Evolutionary conservation across 257 asterid genomes (phyloP), one percentile per base, ranked within the genome.

Genomic region (Gynochthodes officinalis): DNA sequence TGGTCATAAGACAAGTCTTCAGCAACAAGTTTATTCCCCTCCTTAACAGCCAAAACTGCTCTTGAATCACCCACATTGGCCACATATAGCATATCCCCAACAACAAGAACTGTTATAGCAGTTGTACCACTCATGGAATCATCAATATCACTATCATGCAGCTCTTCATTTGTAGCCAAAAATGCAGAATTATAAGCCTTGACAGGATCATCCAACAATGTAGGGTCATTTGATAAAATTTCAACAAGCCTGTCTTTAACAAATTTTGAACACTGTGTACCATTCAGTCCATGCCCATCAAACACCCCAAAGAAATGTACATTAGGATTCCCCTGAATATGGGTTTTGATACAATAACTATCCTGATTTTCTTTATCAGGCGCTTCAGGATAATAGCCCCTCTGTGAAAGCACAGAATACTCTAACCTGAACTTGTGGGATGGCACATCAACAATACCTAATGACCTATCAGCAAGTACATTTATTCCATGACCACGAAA

Each of bases 71-170:
- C 98, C 33, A 89, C 98, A 77, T 93, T 93, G 19, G 98, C 98
- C 67, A 93, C 96, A 50, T 89, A 93, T 14, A 93, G 76, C 86
- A 70, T 86, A 75, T 93, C 85, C 74, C 92, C 98, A 37, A 89
- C 71, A 1, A 89, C 82, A 11, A 93, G 88, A 44, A 86, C 92
- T 12, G 98, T 89, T 40, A 93, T 88, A 59, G 97, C 98, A 0
- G 98, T 93, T 3, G 98, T 93, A 44, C 98, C 98, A 84, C 97
- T 91, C 98, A 93, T 91, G 43, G 97, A 81, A 82, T 93, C 98
- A 76, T 93, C 98, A 72, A 93, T 82, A 12, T 79, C 88, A 71
- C 89, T 88, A 49, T 65, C 65, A 42, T 87, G 97, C 58, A 93
- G 98, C 76, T 93, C 98, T 32, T 86, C 89, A 78, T 93, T 93